phyloP scores from a whole-genome alignment of 345 rosid species.

The Adansonia digitata region DNA sequence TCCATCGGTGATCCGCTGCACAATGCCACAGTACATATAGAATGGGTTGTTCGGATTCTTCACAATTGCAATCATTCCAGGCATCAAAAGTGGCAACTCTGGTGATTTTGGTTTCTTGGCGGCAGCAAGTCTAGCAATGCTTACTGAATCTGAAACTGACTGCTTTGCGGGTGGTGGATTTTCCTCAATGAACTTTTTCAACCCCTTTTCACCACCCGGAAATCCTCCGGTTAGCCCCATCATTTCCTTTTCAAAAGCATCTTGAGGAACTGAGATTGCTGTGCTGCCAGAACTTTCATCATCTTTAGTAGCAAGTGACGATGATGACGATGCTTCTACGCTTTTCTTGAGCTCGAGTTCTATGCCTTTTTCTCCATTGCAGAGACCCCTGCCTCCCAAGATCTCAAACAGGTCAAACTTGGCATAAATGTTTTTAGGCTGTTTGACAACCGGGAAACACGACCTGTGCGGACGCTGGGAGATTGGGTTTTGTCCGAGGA shows the following conservation, averaged over 20 bases:
- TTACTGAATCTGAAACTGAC: slow-evolving; percentile 10
- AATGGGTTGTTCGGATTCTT: slow-evolving; percentile 70
- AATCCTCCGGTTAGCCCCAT: slow-evolving; percentile 88
- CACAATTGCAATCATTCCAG: slow-evolving; percentile 83
- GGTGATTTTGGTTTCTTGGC: slow-evolving; percentile 70
- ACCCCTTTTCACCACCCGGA: slow-evolving; percentile 78
- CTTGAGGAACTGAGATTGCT: slow-evolving; percentile 39
- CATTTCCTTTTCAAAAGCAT: slow-evolving; percentile 69
- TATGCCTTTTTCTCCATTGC: slow-evolving; percentile 71
- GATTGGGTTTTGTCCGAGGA: slow-evolving; percentile 36
- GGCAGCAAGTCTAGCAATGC: slow-evolving; percentile 3
- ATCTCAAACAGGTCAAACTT: slow-evolving; percentile 61
- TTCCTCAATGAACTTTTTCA: slow-evolving; percentile 53
- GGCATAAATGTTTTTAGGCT: slow-evolving; percentile 27
- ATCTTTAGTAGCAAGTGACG: slow-evolving; percentile 17
- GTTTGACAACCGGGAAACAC: slow-evolving; percentile 25
- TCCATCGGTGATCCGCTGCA: slow-evolving; percentile 85
- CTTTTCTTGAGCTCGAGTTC: slow-evolving; percentile 56
- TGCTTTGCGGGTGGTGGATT: slow-evolving; percentile 63
- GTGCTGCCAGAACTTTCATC: slow-evolving; percentile 5
- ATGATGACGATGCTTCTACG: slow-evolving; percentile 11
- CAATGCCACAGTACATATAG: slow-evolving; percentile 82
- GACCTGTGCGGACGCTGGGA: slow-evolving; percentile 28
- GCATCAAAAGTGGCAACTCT: slow-evolving; percentile 68
- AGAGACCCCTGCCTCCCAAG: slow-evolving; percentile 87